Conservation (phyloP, 2,329 filamentous ascomycete species). For the Aspergillus ochraceoroseus region DNA sequence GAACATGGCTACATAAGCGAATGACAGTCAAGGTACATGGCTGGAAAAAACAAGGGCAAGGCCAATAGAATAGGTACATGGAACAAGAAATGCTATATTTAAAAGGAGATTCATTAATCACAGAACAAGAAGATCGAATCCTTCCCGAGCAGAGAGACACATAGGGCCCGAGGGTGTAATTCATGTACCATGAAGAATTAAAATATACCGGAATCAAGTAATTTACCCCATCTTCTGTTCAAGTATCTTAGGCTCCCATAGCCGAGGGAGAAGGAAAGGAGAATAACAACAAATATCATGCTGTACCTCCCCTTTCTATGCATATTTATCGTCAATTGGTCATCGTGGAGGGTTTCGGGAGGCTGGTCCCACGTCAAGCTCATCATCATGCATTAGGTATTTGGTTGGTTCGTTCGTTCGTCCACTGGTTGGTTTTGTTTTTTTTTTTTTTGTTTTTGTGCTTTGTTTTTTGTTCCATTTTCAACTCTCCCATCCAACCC, state of each 20-base stretch:
- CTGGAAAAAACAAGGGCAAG: neutral
- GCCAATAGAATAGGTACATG: constrained; percentile 24
- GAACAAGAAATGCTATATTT: constrained; percentile 16
- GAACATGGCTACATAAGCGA: constrained; percentile 5
- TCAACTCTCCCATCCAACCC: constrained; percentile 74
- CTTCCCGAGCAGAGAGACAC: constrained; percentile 1
- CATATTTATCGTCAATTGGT: constrained; percentile 10
- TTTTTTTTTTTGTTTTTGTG: too few relatives aligned
- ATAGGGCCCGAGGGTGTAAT: constrained; percentile 7
- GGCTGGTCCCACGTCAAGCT: constrained; percentile 6
- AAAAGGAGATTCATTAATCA: constrained; percentile 13
- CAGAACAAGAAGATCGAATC: constrained; percentile 1
- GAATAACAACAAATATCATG: constrained; percentile 6
- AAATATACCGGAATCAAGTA: constrained; percentile 23
- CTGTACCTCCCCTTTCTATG: constrained; percentile 4
- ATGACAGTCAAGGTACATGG: neutral
- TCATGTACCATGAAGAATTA: constrained; percentile 21
- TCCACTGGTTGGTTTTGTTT: too few relatives aligned
- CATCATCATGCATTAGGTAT: constrained; percentile 16
- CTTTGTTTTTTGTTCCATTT: constrained; percentile 1
- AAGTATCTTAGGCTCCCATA: constrained; percentile 6
- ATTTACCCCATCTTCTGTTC: constrained; percentile 21
- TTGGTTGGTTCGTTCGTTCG: constrained; percentile 2
- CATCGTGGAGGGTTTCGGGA: constrained; percentile 5
- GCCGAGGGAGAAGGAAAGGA: neutral